A percentile compares a stretch with the other conserved stretches of the same genome.
These are phyloP conservation scores for Pachyrhizus erosus DNA, from an alignment of 306 rosid species.

Conservation along the genomic window DNA sequence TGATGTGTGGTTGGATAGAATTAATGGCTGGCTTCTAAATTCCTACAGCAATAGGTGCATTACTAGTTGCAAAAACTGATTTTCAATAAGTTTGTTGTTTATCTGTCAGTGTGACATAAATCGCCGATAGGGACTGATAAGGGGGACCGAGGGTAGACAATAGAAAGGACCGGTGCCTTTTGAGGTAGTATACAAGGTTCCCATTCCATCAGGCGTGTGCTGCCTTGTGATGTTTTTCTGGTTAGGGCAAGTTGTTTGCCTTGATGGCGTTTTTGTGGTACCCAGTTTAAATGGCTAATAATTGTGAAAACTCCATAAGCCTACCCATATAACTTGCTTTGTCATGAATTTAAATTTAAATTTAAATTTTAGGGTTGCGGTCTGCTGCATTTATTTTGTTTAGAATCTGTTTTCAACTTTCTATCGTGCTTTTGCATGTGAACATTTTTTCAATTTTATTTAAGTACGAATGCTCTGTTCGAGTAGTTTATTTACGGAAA, in stretches of 20 bases:
- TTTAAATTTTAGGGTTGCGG: conserved; percentile 27
- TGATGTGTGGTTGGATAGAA: neutral
- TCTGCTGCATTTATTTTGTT: conserved; percentile 11
- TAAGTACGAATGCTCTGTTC: conserved; percentile 9
- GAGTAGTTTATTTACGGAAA: conserved; percentile 32
- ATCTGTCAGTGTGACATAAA: neutral
- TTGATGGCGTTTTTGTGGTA: neutral
- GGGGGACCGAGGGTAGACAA: neutral
- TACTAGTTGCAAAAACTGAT: neutral
- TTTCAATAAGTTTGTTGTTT: neutral
- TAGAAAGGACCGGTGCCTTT: neutral
- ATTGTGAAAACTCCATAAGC: neutral
- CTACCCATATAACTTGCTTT: neutral
- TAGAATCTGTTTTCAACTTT: conserved; percentile 5
- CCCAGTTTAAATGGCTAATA: conserved; percentile 28
- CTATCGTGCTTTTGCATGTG: neutral
- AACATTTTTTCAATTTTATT: conserved; percentile 14
- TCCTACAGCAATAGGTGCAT: neutral
- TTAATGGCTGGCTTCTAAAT: conserved; percentile 3
- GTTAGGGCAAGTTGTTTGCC: neutral
- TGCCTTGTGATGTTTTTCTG: neutral
- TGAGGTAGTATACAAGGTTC: neutral
- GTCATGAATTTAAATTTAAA: conserved; percentile 1
- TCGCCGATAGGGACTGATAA: neutral
- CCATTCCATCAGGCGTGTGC: neutral